Evolutionary conservation across 2,329 filamentous ascomycete species (phyloP).

Genomic region (Cryphonectria japonica): DNA sequence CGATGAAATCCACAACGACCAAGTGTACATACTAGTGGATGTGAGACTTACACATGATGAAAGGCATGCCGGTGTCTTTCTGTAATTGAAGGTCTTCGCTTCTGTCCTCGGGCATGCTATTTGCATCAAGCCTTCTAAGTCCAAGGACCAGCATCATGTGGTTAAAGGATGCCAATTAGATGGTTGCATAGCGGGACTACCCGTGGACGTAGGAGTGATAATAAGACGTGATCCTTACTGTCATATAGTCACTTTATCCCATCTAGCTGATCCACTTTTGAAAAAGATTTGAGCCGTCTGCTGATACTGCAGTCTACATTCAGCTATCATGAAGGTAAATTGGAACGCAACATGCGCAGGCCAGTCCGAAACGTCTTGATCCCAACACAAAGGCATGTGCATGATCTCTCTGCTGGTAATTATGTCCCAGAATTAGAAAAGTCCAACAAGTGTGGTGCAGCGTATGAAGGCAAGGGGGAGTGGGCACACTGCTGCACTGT

Average conservation of each 20-base stretch:
- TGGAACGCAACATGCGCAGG: slow-evolving; percentile 60
- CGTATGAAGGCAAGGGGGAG: slow-evolving; percentile 35
- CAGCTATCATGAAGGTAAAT: slow-evolving; percentile 59
- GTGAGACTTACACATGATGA: no score
- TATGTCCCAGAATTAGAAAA: slow-evolving; percentile 42
- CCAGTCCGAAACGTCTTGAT: slow-evolving; percentile 63
- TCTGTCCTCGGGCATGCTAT: no score
- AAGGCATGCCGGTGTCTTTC: no score
- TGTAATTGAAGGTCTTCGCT: no score
- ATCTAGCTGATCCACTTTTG: slow-evolving; percentile 54
- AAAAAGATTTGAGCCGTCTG: slow-evolving; percentile 54
- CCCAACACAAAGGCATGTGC: slow-evolving; percentile 62
- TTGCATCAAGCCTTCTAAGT: no score
- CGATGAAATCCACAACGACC: background rate
- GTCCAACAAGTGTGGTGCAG: slow-evolving; percentile 63
- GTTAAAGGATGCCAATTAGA: background rate
- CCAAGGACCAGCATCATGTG: no score
- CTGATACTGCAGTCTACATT: slow-evolving; percentile 49
- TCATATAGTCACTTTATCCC: slow-evolving; percentile 58
- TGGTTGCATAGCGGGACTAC: background rate
- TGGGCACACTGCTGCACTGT: slow-evolving; percentile 62
- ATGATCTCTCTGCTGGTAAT: slow-evolving; percentile 47
- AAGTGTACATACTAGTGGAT: no score
- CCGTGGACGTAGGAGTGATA: background rate
- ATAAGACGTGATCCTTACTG: slow-evolving; percentile 28